phyloP scores from a whole-genome alignment of 2,329 filamentous ascomycete species.

The Fusarium gaditjirri region DNA sequence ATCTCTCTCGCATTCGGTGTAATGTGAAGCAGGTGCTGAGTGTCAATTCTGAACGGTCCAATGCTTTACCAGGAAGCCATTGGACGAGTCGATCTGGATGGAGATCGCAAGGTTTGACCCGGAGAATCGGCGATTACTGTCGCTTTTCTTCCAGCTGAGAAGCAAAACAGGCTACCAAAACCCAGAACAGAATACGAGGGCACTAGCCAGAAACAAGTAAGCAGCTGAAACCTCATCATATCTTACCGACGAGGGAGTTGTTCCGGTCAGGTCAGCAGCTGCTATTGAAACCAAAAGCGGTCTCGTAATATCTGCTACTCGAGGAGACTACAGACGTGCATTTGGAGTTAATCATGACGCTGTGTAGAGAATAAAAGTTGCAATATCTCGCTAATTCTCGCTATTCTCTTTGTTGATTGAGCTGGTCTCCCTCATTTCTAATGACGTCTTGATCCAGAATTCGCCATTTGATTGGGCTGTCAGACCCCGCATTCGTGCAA shows the following conservation, averaged over 20 bases:
- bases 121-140: no score
- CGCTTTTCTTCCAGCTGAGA: background rate
- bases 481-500: background rate
- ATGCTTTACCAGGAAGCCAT: background rate
- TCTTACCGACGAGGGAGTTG: background rate
- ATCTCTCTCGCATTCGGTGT: background rate
- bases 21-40: background rate
- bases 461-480: background rate
- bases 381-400: no score
- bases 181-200: background rate
- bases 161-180: background rate
- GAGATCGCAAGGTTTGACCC: background rate
- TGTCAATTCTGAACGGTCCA: background rate
- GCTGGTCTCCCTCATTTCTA: background rate
- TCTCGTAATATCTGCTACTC: background rate
- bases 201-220: background rate
- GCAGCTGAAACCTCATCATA: background rate
- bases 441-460: conserved; percentile 1
- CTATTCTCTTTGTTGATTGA: background rate
- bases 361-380: background rate
- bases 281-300: background rate
- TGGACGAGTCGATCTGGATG: background rate
- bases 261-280: no score
- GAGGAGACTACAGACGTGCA: rapidly evolving
- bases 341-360: background rate